These are phyloP conservation scores for Debaryomyces castellii DNA, from an alignment of 805 yeast genomes.

Conservation along the genomic window DNA sequence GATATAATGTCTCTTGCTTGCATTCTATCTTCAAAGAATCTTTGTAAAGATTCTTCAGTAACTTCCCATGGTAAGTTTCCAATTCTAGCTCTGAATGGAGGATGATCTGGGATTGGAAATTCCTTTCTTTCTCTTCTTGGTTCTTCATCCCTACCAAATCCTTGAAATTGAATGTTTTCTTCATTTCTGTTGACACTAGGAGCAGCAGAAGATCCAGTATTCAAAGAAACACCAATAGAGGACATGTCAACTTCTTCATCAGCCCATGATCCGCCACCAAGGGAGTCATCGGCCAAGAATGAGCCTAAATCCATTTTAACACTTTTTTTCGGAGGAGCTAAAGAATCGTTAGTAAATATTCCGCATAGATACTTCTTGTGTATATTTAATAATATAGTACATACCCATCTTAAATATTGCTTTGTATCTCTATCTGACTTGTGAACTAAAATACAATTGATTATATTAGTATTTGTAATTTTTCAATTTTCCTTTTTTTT, in stretches of 20 bases:
- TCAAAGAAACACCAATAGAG: conserved; percentile 54
- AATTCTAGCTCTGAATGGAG: conserved; percentile 91
- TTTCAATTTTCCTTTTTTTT: conserved; percentile 1
- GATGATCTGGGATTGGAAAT: conserved; percentile 83
- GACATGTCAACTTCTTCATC: conserved; percentile 76
- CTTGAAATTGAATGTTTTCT: conserved; percentile 6
- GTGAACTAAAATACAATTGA: background rate
- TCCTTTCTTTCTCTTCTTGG: conserved; percentile 57
- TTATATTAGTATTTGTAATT: background rate
- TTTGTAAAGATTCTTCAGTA: conserved; percentile 59
- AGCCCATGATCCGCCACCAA: conserved; percentile 81
- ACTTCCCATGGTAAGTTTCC: conserved; percentile 84
- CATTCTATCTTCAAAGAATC: conserved; percentile 60
- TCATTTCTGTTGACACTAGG: conserved; percentile 13
- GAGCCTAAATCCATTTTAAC: conserved; percentile 84
- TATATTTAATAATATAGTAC: background rate
- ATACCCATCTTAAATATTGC: conserved; percentile 9
- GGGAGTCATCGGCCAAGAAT: conserved; percentile 74
- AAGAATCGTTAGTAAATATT: conserved; percentile 12
- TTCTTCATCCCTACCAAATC: conserved; percentile 17
- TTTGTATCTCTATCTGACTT: background rate
- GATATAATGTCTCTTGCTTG: conserved; percentile 52
- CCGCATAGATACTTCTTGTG: background rate
- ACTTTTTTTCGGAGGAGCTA: conserved; percentile 52
- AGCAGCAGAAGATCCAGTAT: conserved; percentile 20